Conservation (phyloP, 345 rosid genomes). For the Arabis alpina region DNA sequence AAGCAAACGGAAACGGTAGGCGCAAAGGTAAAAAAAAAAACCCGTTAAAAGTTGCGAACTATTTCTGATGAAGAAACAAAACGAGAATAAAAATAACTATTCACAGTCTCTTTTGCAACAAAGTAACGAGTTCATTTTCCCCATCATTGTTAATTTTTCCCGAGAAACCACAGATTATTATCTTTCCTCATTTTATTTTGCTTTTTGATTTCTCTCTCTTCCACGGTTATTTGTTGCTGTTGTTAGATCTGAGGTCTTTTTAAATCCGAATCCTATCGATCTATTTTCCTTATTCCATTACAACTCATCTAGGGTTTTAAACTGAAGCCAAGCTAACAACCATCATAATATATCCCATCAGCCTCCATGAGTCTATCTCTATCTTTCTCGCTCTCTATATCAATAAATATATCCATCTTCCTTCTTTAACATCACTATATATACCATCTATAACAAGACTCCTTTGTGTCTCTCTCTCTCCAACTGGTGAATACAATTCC, state of each 20-base stretch:
- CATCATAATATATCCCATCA: conserved; percentile 18
- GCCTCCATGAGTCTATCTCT: conserved; percentile 13
- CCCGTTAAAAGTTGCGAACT: conserved; percentile 36
- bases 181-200: background rate
- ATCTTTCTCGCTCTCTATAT: conserved; percentile 40
- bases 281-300: conserved; percentile 41
- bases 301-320: conserved; percentile 44
- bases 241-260: conserved; percentile 33
- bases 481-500: background rate
- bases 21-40: conserved; percentile 27
- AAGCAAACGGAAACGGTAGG: conserved; percentile 42
- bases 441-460: background rate
- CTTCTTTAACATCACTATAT: conserved; percentile 8
- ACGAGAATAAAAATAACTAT: background rate
- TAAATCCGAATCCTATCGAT: conserved; percentile 16
- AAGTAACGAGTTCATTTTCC: conserved; percentile 3
- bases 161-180: conserved; percentile 15
- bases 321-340: background rate
- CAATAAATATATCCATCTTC: conserved; percentile 34
- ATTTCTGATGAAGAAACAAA: conserved; percentile 20
- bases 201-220: background rate
- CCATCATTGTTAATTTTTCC: conserved; percentile 4
- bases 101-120: background rate
- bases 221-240: background rate
- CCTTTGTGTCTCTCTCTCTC: background rate